Percentiles rank a stretch among this genome's conserved stretches.
phyloP scores from a whole-genome alignment of 176 grass and related monocot species.

The Tuctoria greenei region DNA sequence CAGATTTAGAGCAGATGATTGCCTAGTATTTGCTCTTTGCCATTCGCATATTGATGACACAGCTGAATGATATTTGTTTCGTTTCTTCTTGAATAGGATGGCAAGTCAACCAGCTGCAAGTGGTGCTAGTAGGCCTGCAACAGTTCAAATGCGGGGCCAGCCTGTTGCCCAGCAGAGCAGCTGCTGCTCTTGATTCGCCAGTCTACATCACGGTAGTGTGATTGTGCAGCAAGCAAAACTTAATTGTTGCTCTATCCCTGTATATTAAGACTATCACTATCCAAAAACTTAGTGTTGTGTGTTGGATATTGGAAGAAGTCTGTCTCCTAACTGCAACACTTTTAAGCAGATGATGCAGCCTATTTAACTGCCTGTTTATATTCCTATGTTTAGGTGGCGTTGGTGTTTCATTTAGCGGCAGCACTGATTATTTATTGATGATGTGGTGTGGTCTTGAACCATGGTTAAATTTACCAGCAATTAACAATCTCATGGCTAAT shows the following conservation, averaged over 20 bases:
- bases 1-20: background rate
- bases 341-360: constrained; percentile 40
- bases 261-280: constrained; percentile 50
- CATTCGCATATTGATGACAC: background rate
- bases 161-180: constrained; percentile 67
- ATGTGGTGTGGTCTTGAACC: background rate
- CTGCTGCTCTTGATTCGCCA: constrained; percentile 61
- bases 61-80: background rate
- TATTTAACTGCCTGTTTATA: constrained; percentile 40
- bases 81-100: constrained; percentile 49
- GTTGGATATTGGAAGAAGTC: constrained; percentile 34
- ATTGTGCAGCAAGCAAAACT: constrained; percentile 45
- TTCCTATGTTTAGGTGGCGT: constrained; percentile 25
- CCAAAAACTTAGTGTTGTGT: constrained; percentile 8
- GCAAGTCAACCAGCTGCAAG: constrained; percentile 60
- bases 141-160: constrained; percentile 54
- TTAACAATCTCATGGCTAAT: background rate
- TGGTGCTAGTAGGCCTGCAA: constrained; percentile 51
- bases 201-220: constrained; percentile 35
- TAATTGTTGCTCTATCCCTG: constrained; percentile 53
- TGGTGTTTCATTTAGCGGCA: background rate
- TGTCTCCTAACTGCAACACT: constrained; percentile 32
- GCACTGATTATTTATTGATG: background rate
- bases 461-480: background rate
- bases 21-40: background rate